These are phyloP conservation scores for Blastomyces parvus DNA, from an alignment of 2,329 filamentous ascomycete genomes.

Conservation along the genomic window DNA sequence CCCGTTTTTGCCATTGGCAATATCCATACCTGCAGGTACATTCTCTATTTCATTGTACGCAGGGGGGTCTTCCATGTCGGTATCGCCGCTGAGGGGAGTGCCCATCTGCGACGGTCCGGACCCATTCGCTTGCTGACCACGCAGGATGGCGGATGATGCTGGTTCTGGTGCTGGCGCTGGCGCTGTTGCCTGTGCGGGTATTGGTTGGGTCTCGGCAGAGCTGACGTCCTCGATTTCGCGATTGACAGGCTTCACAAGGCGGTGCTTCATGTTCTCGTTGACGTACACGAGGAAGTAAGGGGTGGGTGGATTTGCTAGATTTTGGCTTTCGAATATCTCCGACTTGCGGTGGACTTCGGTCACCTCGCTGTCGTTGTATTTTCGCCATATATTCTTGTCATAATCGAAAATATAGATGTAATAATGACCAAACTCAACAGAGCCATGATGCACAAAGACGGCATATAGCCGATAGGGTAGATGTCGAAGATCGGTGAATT, in stretches of 20 bases:
- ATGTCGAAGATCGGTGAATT: constrained; percentile 55
- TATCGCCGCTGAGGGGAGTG: background rate
- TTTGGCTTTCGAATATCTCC: constrained; percentile 60
- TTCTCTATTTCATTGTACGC: constrained; percentile 8
- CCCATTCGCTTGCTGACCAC: constrained; percentile 1
- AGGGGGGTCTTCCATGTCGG: constrained; percentile 5
- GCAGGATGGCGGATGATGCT: background rate
- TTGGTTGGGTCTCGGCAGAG: background rate
- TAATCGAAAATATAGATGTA: constrained; percentile 97
- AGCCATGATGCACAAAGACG: constrained; percentile 76
- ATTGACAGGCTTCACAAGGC: constrained; percentile 50
- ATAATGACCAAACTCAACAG: constrained; percentile 71
- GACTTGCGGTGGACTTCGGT: constrained; percentile 54
- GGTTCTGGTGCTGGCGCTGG: background rate
- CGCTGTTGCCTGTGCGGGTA: background rate
- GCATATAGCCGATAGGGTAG: constrained; percentile 77
- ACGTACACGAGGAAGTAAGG: constrained; percentile 80
- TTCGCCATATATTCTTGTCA: constrained; percentile 68
- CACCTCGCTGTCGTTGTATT: constrained; percentile 85
- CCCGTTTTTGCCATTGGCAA: background rate
- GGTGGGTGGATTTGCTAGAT: constrained; percentile 55
- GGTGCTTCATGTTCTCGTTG: constrained; percentile 53
- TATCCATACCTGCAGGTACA: constrained; percentile 1
- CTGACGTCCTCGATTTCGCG: constrained; percentile 30
- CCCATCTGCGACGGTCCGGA: background rate